Conservation (phyloP, 1,284 basidiomycete species). For the Vanrija humicola region DNA sequence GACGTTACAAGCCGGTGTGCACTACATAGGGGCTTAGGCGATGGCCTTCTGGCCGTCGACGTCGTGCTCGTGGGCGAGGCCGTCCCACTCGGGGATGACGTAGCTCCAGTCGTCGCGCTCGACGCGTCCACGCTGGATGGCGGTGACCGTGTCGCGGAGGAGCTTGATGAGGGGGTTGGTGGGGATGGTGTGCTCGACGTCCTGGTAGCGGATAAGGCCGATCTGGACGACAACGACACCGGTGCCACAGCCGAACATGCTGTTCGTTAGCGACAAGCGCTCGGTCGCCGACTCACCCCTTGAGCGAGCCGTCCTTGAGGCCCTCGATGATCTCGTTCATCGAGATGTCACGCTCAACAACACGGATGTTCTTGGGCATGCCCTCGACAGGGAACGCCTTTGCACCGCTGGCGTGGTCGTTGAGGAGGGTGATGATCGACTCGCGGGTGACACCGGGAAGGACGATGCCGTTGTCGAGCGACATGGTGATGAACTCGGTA, state of each 20-base stretch:
- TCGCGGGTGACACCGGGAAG: conserved; percentile 45
- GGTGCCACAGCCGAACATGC: conserved; percentile 30
- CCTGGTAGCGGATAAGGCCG: conserved; percentile 33
- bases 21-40: not conserved
- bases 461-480: conserved; percentile 44
- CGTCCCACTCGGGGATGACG: conserved; percentile 38
- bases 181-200: conserved; percentile 30
- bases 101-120: conserved; percentile 36
- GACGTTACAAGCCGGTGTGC: not conserved
- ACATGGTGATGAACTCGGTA: conserved; percentile 45
- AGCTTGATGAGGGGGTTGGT: conserved; percentile 36
- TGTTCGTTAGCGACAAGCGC: not conserved
- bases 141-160: conserved; percentile 40
- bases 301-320: conserved; percentile 36
- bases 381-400: conserved; percentile 33
- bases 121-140: conserved; percentile 38
- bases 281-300: conserved; percentile 28
- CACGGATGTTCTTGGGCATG: conserved; percentile 40
- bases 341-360: conserved; percentile 44
- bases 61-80: conserved; percentile 12
- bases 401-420: conserved; percentile 33
- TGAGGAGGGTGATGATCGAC: conserved; percentile 40
- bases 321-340: conserved; percentile 41
- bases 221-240: conserved; percentile 43
- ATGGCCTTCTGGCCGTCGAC: conserved; percentile 17